Evolutionary conservation across 495 filamentous ascomycete genomes (phyloP).

Genomic region (Penicillium bovifimosum): DNA sequence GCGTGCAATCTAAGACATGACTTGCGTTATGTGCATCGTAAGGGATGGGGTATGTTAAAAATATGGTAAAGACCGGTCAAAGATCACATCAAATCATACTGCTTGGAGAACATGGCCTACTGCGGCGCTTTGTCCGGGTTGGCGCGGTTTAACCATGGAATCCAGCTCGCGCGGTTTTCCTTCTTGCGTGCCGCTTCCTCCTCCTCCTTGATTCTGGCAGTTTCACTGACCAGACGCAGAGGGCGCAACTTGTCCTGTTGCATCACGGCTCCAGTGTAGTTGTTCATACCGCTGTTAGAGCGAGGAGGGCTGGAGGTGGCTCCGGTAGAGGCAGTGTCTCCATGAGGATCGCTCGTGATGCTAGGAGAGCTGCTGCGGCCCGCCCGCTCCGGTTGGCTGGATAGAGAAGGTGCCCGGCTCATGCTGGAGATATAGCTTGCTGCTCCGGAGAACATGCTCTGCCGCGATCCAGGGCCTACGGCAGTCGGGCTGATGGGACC

Average conservation of each 20-base stretch:
- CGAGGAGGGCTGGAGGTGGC: slow-evolving; percentile 52
- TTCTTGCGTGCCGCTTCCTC: slow-evolving; percentile 51
- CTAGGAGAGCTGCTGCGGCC: slow-evolving; percentile 55
- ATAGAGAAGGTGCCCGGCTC: slow-evolving; percentile 44
- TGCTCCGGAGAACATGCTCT: slow-evolving; percentile 41
- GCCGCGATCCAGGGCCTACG: slow-evolving; percentile 41
- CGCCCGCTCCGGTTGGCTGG: slow-evolving; percentile 39
- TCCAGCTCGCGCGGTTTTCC: slow-evolving; percentile 58
- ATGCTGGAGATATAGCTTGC: slow-evolving; percentile 39
- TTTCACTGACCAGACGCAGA: slow-evolving; percentile 67
- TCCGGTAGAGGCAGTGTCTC: slow-evolving; percentile 42
- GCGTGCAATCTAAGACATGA: slow-evolving; percentile 19
- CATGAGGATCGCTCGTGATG: slow-evolving; percentile 53
- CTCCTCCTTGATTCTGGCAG: slow-evolving; percentile 36
- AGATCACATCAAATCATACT: slow-evolving; percentile 28
- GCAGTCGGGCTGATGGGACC: slow-evolving; percentile 49
- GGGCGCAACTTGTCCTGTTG: slow-evolving; percentile 78
- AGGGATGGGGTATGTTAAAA: slow-evolving; percentile 25
- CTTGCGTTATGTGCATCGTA: slow-evolving; percentile 26
- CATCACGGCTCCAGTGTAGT: slow-evolving; percentile 54
- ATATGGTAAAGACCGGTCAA: slow-evolving; percentile 18
- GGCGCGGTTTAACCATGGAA: slow-evolving; percentile 50
- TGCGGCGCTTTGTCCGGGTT: slow-evolving; percentile 20
- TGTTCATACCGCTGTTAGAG: slow-evolving; percentile 50
- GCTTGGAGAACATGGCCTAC: slow-evolving; percentile 4